Evolutionary conservation across 2,329 filamentous ascomycete species (phyloP).

Genomic region (Botrytis porri): DNA sequence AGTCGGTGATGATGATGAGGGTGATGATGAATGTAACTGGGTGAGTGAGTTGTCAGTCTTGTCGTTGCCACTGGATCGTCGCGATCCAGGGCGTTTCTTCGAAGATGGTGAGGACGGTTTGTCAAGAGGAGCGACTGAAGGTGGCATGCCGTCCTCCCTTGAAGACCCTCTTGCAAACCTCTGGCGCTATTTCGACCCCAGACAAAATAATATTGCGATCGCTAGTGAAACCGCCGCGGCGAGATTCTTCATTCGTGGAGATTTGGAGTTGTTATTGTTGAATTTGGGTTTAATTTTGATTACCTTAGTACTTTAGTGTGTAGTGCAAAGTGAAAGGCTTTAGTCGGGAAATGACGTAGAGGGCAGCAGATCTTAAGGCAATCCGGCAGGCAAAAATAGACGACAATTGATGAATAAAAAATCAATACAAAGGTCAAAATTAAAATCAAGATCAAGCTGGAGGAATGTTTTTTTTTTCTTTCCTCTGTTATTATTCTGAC

Average conservation of each 20-base stretch:
- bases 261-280: background rate
- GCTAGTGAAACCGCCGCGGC: constrained; percentile 16
- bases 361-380: constrained; percentile 4
- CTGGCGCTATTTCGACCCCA: constrained; percentile 22
- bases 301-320: background rate
- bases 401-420: background rate
- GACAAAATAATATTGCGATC: constrained; percentile 17
- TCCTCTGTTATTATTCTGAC: background rate
- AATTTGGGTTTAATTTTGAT: constrained; percentile 8
- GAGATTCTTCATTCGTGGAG: constrained; percentile 19
- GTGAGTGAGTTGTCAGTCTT: constrained; percentile 22
- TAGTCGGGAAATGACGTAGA: constrained; percentile 15
- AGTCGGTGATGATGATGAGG: constrained; percentile 22
- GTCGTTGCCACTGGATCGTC: constrained; percentile 31
- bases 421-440: background rate
- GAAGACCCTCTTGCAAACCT: constrained; percentile 16
- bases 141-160: constrained; percentile 33
- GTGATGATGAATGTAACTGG: constrained; percentile 23
- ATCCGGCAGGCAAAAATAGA: constrained; percentile 11
- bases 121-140: constrained; percentile 37
- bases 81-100: constrained; percentile 26
- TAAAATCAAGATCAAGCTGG: background rate
- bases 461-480: background rate
- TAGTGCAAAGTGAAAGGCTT: constrained; percentile 12
- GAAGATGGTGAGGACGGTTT: constrained; percentile 31